Conservation (phyloP, 73 alveolate genomes). For the Urostyla sp. region DNA sequence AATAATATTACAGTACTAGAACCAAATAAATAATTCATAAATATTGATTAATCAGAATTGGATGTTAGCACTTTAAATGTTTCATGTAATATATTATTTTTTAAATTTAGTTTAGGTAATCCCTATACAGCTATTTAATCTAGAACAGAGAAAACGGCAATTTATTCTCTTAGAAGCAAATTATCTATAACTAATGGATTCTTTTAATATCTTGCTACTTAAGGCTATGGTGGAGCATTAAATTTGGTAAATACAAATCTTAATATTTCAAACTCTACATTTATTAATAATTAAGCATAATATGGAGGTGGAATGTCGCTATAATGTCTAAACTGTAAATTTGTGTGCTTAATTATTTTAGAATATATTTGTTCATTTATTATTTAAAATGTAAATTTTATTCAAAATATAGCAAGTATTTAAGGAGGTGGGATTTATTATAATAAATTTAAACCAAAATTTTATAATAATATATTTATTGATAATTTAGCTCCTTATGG, state of each 20-base stretch:
- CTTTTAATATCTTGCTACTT: not conserved
- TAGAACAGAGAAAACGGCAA: no score
- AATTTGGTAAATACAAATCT: not conserved
- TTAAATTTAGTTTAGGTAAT: no score
- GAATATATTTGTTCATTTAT: not conserved
- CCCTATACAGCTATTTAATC: no score
- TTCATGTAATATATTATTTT: not conserved
- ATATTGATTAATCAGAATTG: not conserved
- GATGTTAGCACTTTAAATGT: not conserved
- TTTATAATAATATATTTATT: not conserved
- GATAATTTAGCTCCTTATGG: slow-evolving; percentile 18
- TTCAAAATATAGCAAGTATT: not conserved
- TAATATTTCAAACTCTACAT: not conserved
- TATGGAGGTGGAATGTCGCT: slow-evolving; percentile 19
- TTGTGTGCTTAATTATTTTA: not conserved
- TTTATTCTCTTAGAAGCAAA: no score
- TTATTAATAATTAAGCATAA: not conserved
- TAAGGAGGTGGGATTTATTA: slow-evolving; percentile 18
- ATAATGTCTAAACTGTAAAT: slow-evolving; percentile 22
- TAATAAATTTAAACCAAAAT: not conserved
- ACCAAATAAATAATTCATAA: not conserved
- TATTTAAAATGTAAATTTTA: not conserved
- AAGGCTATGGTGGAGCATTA: not conserved
- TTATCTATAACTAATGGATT: not conserved
- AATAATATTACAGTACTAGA: no score